Base-by-base conservation (phyloP, 2,329 filamentous ascomycete species). In the Fusarium chaquense region DNA sequence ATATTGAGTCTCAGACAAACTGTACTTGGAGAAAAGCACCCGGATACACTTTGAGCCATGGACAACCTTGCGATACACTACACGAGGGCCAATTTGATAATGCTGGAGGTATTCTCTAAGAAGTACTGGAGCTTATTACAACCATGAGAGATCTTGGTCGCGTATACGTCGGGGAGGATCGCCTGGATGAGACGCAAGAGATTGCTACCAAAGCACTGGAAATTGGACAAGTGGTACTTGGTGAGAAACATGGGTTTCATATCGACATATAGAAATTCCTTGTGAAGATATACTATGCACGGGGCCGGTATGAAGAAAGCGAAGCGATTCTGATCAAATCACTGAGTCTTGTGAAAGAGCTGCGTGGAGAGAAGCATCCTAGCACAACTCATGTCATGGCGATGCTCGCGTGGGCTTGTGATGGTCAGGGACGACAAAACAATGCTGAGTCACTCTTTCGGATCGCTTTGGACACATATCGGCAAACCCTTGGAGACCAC, bases 301-400 rank as follows among this genome's bases (percentile, higher is more conserved):
- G 3, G 13, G 20, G 40, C 5, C 13, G 10, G 2, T 6, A 6
- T 3, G 24, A 43, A 16, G 1, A 43, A 3, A 1, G 20, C 9
- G 15, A 24, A 11, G 22, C 1, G 13, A 24, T 43, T 5, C 10
- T 16, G 8, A 3, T 16, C 2, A 2, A 43, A 24, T 13, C 3
- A 4, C 2, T 24, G 0, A 3, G 8, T 6, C 1, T 3, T 43
- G 13, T 4, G 16, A 24, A 43, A 11, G 15, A 43, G 4, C 0
- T 16, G 0, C 3, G 6, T 6, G 40, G 22, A 24, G 40, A 16
- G 22, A 24, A 4, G 8, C 40, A 43, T 43, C 22, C 22, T 10
- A 0, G 1, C 0, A 24, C 15, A 2, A 10, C 20, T 4, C 0
- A 3, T 3, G 0, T 8, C n/a, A 40, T 20, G n/a, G 2, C 0